Base-by-base conservation (phyloP, 2,329 filamentous ascomycete genomes). In the Penicillium sp. region DNA sequence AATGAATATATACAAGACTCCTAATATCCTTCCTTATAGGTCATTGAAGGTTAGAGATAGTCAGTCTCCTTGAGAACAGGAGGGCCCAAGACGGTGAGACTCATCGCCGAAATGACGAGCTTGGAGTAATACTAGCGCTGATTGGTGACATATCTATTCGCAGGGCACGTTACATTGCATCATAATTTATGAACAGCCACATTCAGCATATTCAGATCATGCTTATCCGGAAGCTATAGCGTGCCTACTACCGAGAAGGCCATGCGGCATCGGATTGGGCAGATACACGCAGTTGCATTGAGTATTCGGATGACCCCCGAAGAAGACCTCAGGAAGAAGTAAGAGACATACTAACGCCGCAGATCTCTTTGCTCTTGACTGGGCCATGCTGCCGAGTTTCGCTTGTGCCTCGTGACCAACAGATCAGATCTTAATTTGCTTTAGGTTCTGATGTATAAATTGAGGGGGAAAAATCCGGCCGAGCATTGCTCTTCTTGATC, bases 401-500 rank as follows among this genome's bases (percentile, higher is more conserved):
- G 13, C 16, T 16, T 14, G 33, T 35, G 7, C 13, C n/a, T 14
- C 13, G 13, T 16, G 33, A 35, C 16, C 13, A 35, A 35, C n/a
- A n/a, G n/a, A n/a, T n/a, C 14, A 16, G 33, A 35, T 16, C 33
- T 35, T 14, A 35, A 35, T 1, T 35, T 16, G 5, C 33, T 4
- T 16, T 16, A 35, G 33, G 16, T 35, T 1, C 33, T 35, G 3
- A 14, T 35, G 33, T 16, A 35, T 35, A 35, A 35, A n/a, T n/a
- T n/a, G n/a, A n/a, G n/a, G n/a, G n/a, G n/a, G n/a, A n/a, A n/a
- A n/a, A n/a, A n/a, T n/a, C n/a, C n/a, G n/a, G n/a, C n/a, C n/a
- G n/a, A n/a, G n/a, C n/a, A 47, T 70, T 37, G 55, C 65, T 22
- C 52, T 68, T 24, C 62, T 61, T 13, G 64, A 64, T 14, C 53